Conservation (phyloP, 2,329 filamentous ascomycete species). For the Fusarium musae region DNA sequence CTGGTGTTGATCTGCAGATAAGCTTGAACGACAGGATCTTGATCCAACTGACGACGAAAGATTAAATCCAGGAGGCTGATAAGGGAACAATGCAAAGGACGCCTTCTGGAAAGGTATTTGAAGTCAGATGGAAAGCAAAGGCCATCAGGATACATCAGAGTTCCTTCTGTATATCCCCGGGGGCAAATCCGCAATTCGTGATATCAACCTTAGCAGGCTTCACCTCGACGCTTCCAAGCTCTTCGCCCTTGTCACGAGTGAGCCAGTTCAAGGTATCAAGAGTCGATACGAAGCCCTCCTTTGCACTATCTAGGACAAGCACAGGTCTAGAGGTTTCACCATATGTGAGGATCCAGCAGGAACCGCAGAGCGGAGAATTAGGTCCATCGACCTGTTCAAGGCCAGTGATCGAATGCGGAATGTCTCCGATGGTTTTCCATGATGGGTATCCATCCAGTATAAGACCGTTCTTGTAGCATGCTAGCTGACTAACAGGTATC, state of each 20-base stretch:
- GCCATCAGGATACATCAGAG: neutral
- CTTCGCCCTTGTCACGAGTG: neutral
- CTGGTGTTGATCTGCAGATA: neutral
- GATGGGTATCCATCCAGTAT: neutral
- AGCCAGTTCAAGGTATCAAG: neutral
- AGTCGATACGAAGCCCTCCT: neutral
- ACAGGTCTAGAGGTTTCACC: neutral
- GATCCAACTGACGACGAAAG: neutral
- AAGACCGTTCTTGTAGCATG: neutral
- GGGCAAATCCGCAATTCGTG: neutral
- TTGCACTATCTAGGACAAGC: neutral
- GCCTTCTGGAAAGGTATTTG: fast-evolving
- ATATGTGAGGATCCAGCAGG: neutral
- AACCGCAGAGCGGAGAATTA: neutral
- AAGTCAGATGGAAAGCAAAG: neutral
- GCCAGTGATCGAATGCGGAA: neutral
- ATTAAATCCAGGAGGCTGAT: neutral
- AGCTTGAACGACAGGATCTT: neutral
- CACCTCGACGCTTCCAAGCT: neutral
- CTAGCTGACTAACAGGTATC: neutral
- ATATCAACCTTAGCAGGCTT: neutral
- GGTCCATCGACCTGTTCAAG: neutral
- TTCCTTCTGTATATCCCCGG: neutral
- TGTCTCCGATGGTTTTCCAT: neutral
- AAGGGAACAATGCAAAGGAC: neutral